Base-by-base conservation (phyloP, 2,329 filamentous ascomycete genomes). In the Sporothrix pseudoabietina region DNA sequence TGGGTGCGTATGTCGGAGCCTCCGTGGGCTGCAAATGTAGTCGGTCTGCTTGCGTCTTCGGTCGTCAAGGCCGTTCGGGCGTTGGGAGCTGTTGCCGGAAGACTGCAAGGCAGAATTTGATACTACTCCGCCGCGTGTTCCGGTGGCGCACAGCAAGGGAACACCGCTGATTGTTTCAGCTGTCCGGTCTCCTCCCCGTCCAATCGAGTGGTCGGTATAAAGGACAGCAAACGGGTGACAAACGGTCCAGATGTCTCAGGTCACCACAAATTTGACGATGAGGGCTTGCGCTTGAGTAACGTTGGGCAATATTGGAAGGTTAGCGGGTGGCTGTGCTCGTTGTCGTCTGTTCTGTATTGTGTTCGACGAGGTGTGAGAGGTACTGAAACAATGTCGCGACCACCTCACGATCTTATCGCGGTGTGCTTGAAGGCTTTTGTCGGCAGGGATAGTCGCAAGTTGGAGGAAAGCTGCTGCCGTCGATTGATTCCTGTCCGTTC, bases 211-310 rank as follows among this genome's bases (percentile, higher is more conserved):
- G 65, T 26, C 30, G 44, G 41, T 22, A 52, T 4, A 19, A 30
- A 6, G 14, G 4, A 52, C 41, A n/a, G 4, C 44, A 32, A 35
- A 14, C 16, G 44, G 3, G 26, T 52, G 59, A 26, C 66, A 41
- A 55, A 69, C 66, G 49, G 47, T 69, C 49, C 66, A 55, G 66
- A 69, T 69, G 66, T 69, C 66, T 69, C 66, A 69, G 66, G 16
- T n/a, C 39, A 65, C 39, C 39, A 47, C 10, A 22, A 47, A 14
- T 12, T 44, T 39, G 61, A 30, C 22, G 39, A 19, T 5, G 30
- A 3, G 55, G 26, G 22, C 39, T 5, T 44, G n/a, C 35, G 9
- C n/a, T n/a, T 8, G 30, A 16, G 3, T 9, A 19, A 14, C 32
- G 19, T 41, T 16, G 32, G 16, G 57, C n/a, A 35, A 39, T n/a